Percentiles rank a stretch among this genome's conserved stretches.
These are phyloP conservation scores for Ogataea paradorogensis DNA, from an alignment of 805 yeast species.

Conservation along the genomic window DNA sequence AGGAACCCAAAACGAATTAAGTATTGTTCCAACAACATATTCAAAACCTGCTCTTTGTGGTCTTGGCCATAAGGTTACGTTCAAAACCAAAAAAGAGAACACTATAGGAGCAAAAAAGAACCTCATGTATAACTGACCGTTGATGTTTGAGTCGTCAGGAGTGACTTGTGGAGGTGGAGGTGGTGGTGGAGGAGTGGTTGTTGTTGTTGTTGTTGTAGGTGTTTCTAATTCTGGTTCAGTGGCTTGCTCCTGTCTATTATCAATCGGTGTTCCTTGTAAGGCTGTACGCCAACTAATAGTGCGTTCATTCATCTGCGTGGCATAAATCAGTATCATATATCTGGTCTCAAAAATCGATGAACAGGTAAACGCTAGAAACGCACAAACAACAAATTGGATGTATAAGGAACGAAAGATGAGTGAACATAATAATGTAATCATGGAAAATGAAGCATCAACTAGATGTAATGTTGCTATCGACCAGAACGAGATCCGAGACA, in stretches of 20 bases:
- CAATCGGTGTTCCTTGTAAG: constrained; percentile 56
- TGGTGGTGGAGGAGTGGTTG: no score
- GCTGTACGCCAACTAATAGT: constrained; percentile 64
- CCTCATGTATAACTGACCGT: constrained; percentile 56
- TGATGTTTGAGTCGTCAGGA: constrained; percentile 51
- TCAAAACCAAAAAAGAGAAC: constrained; percentile 54
- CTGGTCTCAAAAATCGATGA: constrained; percentile 75
- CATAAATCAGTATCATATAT: constrained; percentile 62
- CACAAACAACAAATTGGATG: constrained; percentile 64
- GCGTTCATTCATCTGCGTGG: constrained; percentile 71
- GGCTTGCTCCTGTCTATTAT: constrained; percentile 26
- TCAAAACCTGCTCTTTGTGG: constrained; percentile 56
- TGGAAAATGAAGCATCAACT: constrained; percentile 67
- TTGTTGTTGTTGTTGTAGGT: no score
- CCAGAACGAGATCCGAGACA: constrained; percentile 70
- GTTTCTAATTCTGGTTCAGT: constrained; percentile 14
- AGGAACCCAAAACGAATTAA: constrained; percentile 84
- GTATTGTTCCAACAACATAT: constrained; percentile 43
- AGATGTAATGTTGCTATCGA: constrained; percentile 61
- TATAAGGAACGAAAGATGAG: constrained; percentile 55
- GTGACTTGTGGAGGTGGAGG: neutral
- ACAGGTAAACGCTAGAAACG: constrained; percentile 65
- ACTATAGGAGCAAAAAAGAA: constrained; percentile 53
- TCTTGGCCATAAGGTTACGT: constrained; percentile 62
- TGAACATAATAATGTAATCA: constrained; percentile 59